Base-by-base conservation (phyloP, 2,329 filamentous ascomycete species). In the Pestalotiopsis sp. region DNA sequence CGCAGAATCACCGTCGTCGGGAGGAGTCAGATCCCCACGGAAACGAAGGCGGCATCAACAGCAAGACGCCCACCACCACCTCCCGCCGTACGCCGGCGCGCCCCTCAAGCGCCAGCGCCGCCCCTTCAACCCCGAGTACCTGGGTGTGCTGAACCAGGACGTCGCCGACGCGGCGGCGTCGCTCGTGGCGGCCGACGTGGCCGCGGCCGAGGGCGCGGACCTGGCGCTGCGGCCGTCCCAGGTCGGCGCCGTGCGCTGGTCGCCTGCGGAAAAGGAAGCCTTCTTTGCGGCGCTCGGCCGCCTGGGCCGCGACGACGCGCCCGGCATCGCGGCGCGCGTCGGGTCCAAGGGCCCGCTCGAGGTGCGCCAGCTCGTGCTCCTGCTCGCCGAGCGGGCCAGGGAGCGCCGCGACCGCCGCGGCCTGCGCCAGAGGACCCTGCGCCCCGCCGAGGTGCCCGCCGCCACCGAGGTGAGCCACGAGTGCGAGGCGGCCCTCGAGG, bases 311-410 rank as follows among this genome's bases (percentile, higher is more conserved):
- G 86, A 89, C 72, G 83, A 94, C 70, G 74, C 92, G 0, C 79
- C 80, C 1, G 87, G 85, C 1, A 91, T 98, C 67, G 85, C 93
- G 1, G 74, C 79, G 9, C 84, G 86, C 0, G 83, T 97, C 17
- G 83, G 84, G 0, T 91, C 89, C 41, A 98, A 98, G 79, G 91
- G 89, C 68, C 86, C 89, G 71, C 76, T 91, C 9, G 94, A 98
- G 79, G 89, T 96, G 41, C 86, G 86, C 36, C 88, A 92, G 64
- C 94, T 94, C 76, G 77, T 97, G 4, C 75, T 83, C 6, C 77
- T 92, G 1, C 84, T 98, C 4, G 83, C 89, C 11, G 81, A 85
- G 23, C 84, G 83, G 1, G 72, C 81, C 5, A 78, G 84, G 45
- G 76, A 79, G 25, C 81, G 84, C 52, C 81, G 81, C 55, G 73